These are phyloP conservation scores for Durusdinium trenchii DNA, from an alignment of 73 alveolate genomes.

Conservation along the genomic window DNA sequence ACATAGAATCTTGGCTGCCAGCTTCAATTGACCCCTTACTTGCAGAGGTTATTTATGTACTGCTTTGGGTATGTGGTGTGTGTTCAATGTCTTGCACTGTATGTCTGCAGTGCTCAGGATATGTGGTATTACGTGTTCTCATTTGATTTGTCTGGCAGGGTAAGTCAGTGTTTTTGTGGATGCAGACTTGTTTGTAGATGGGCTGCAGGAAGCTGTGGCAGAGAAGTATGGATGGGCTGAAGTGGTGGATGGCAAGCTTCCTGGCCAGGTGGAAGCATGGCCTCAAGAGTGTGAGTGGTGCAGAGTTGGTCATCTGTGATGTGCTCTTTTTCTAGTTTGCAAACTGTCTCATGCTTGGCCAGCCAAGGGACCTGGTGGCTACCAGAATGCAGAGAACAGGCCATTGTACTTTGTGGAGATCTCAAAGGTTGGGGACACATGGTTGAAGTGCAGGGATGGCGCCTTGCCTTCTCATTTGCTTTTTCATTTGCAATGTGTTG, in stretches of 20 bases:
- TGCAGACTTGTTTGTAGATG: no score
- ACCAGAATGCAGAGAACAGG: background rate
- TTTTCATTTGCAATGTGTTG: background rate
- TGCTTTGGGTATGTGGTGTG: background rate
- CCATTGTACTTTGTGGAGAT: background rate
- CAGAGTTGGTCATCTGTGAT: no score
- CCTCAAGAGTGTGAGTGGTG: background rate
- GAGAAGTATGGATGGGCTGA: background rate
- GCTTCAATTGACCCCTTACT: no score
- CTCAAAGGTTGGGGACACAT: background rate
- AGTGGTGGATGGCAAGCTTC: background rate
- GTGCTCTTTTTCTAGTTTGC: no score
- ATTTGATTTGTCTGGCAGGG: no score
- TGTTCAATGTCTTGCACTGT: background rate
- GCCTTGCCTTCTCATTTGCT: background rate
- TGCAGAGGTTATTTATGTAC: no score
- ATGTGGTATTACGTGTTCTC: no score
- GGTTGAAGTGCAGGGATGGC: background rate
- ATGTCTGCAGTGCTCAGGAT: background rate
- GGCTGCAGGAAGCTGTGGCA: background rate
- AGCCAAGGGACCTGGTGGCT: background rate
- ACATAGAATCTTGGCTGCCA: background rate
- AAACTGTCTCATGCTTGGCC: background rate
- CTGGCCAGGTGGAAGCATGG: background rate
- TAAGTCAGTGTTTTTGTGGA: no score